Conservation (phyloP, 306 rosid species). For the Vigna trinervia region DNA sequence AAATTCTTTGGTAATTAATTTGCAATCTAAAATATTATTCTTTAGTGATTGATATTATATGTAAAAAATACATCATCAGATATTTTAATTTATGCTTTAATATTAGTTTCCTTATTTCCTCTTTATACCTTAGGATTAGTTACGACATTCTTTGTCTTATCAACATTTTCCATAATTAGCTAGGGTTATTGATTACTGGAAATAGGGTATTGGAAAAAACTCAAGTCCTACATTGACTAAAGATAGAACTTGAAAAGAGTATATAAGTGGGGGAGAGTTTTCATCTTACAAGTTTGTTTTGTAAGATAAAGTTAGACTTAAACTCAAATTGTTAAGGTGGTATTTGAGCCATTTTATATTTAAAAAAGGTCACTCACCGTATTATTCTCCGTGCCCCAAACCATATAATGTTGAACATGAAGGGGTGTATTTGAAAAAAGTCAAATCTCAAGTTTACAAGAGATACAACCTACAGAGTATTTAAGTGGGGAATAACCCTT, state of each 20-base stretch:
- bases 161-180: neutral
- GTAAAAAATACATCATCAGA: neutral
- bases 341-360: too few relatives aligned
- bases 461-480: too few relatives aligned
- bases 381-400: too few relatives aligned
- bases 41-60: conserved; percentile 16
- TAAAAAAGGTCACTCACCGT: too few relatives aligned
- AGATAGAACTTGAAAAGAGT: neutral
- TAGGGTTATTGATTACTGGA: neutral
- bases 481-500: too few relatives aligned
- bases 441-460: too few relatives aligned
- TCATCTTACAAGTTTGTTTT: too few relatives aligned
- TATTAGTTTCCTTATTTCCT: conserved; percentile 3
- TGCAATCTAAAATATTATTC: conserved; percentile 42
- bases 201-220: neutral
- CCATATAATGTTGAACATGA: too few relatives aligned
- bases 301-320: too few relatives aligned
- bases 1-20: conserved; percentile 18
- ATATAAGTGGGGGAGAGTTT: too few relatives aligned
- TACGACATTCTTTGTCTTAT: neutral
- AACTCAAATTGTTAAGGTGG: too few relatives aligned
- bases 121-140: neutral
- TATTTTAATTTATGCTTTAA: neutral
- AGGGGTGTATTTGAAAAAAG: too few relatives aligned
- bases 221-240: neutral